Evolutionary conservation across 1,284 basidiomycete species (phyloP).

Genomic region (Omphalotus olearius): DNA sequence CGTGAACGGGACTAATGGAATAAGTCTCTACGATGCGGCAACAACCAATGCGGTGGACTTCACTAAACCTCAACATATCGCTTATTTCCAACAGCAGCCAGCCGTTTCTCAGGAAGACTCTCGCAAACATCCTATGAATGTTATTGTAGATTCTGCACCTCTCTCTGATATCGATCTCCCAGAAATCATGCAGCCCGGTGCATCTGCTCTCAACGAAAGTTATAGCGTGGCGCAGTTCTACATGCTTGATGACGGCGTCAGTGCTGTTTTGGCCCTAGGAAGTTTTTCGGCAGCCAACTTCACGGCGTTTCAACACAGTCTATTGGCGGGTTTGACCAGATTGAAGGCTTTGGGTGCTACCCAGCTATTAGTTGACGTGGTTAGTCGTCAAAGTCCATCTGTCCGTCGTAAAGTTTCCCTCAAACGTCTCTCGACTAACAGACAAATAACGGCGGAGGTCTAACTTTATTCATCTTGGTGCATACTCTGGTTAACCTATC

Average conservation of each 20-base stretch:
- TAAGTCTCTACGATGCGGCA: conserved; percentile 32
- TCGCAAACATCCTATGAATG: conserved; percentile 42
- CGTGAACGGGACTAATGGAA: conserved; percentile 45
- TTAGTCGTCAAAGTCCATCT: conserved; percentile 21
- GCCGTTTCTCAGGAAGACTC: conserved; percentile 28
- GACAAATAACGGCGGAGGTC: conserved; percentile 59
- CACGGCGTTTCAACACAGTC: conserved; percentile 35
- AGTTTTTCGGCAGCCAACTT: conserved; percentile 50
- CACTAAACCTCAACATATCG: conserved; percentile 21
- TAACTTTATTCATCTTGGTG: conserved; percentile 7
- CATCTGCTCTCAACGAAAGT: conserved; percentile 39
- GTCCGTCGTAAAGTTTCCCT: conserved; percentile 2
- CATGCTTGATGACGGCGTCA: conserved; percentile 47
- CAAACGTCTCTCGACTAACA: conserved; percentile 19
- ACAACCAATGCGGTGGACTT: conserved; percentile 11
- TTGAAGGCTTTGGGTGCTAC: conserved; percentile 47
- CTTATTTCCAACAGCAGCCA: conserved; percentile 45
- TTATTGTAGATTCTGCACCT: conserved; percentile 44
- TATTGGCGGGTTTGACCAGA: conserved; percentile 44
- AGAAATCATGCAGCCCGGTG: conserved; percentile 36
- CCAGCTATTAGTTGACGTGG: conserved; percentile 55
- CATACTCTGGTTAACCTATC: background rate
- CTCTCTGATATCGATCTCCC: conserved; percentile 48
- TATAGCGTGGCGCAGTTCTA: conserved; percentile 51
- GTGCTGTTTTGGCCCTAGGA: conserved; percentile 55